Evolutionary conservation across 192 early-diverging fungal genomes (phyloP), one percentile per base, ranked within the genome.

Genomic region (Mortierella claussenii): DNA sequence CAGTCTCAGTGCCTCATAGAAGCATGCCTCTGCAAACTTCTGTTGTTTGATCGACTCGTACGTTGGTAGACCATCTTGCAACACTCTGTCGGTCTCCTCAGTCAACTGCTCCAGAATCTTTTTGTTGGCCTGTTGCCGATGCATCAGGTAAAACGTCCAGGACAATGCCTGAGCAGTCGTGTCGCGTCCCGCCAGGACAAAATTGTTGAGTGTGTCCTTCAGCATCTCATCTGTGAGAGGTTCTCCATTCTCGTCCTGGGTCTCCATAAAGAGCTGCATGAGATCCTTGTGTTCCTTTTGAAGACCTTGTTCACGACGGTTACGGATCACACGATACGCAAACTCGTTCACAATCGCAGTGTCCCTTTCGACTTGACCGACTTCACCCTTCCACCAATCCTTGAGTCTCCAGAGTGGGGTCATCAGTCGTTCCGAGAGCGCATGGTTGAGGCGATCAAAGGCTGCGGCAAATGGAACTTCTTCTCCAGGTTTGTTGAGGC

Each of bases 1-100:
- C 30, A 93, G 60, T 24, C 92, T 79, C 36, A 93, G 60, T 0
- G 85, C 78, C 68, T 94, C 92, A 20, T 87, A 42, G 44, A 88
- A 79, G 12, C 87, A 82, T 4, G 80, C 60, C 37, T 69, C 51
- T 27, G 80, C 63, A 33, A 65, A 82, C 55, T 73, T 60, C 45
- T 69, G 62, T 36, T 65, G 46, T 24, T 82, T 79, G 10, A 56
- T 51, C 1, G 52, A 51, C 10, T 82, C 81, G 55, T 74, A 79
- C 20, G 49, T 56, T 31, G 75, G 65, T 3, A 26, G 23, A 13
- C 67, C 58, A 2, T 54, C 52, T 6, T 69, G 52, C 18, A 69
- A 40, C 11, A 67, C 24, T 4, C 55, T 23, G 20, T 80, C 68
- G 1, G 78, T 73, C 60, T 85, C 84, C 28, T 79, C 62, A 1